Conservation (phyloP, 1,284 basidiomycete genomes). For the Marasmius fiardii region DNA sequence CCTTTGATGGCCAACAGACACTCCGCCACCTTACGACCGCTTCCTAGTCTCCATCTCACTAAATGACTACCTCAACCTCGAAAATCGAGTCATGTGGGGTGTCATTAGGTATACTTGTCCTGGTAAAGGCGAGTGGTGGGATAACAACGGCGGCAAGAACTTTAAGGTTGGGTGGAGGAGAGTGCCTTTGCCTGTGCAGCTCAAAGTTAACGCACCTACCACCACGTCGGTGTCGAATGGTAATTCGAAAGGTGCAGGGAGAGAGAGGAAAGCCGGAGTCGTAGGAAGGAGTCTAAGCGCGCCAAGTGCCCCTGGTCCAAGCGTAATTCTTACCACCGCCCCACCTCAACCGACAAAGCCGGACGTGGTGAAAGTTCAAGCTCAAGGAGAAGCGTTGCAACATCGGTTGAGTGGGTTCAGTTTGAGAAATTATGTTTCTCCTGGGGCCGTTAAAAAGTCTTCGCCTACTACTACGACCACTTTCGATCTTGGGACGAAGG, state of each 20-base stretch:
- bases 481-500: constrained; percentile 1
- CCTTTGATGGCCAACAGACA: no score
- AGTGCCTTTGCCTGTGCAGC: background rate
- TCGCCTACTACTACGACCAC: background rate
- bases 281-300: background rate
- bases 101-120: constrained; percentile 19
- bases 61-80: constrained; percentile 59
- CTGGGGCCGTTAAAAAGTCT: constrained; percentile 13
- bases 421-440: constrained; percentile 49
- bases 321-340: background rate
- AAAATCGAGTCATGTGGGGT: constrained; percentile 43
- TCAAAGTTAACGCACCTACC: no score
- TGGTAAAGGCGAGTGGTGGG: constrained; percentile 70
- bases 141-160: constrained; percentile 82
- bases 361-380: constrained; percentile 13
- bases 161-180: constrained; percentile 54
- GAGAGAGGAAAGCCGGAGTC: background rate
- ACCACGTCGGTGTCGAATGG: no score
- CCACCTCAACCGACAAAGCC: background rate
- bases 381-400: constrained; percentile 28
- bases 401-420: constrained; percentile 37
- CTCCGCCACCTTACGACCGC: constrained; percentile 44
- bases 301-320: background rate
- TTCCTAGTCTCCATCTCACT: constrained; percentile 67
- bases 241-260: background rate